Conservation (phyloP, 2,329 filamentous ascomycete genomes). For the Madurella mycetomatis region DNA sequence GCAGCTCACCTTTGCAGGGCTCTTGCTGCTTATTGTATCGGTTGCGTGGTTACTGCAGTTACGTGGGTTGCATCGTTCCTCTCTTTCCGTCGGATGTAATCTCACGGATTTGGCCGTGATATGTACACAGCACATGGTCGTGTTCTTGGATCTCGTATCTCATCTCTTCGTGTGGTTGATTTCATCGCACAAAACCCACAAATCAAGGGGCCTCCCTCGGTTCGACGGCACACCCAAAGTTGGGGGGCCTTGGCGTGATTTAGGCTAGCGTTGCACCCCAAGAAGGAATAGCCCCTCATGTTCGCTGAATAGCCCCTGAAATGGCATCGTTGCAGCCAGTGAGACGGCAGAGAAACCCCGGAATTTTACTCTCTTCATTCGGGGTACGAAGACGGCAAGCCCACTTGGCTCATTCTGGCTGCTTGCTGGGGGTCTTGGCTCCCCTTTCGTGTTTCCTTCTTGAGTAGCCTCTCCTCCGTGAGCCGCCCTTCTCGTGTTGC, state of each 20-base stretch:
- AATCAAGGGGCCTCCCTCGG: background rate
- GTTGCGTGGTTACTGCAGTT: too few relatives aligned
- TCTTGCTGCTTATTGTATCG: background rate
- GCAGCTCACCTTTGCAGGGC: too few relatives aligned
- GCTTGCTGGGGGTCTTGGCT: background rate
- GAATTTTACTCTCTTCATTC: background rate
- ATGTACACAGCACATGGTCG: background rate
- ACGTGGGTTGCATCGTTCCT: background rate
- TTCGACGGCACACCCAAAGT: background rate
- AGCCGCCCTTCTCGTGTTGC: constrained; percentile 1
- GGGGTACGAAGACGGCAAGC: background rate
- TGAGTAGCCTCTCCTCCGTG: background rate
- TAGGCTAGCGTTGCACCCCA: background rate
- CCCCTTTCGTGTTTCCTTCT: background rate
- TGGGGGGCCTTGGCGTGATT: background rate
- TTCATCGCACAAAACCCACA: background rate
- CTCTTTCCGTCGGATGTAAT: background rate
- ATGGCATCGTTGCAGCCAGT: background rate
- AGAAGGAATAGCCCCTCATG: background rate
- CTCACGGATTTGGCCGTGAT: background rate
- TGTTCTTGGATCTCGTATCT: background rate
- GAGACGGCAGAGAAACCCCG: too few relatives aligned
- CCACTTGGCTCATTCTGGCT: too few relatives aligned
- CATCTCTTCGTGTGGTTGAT: background rate
- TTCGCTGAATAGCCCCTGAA: background rate